Evolutionary conservation across 1,284 basidiomycete genomes (phyloP), one percentile per base, ranked within the genome.

Genomic region (Austropuccinia psidii): DNA sequence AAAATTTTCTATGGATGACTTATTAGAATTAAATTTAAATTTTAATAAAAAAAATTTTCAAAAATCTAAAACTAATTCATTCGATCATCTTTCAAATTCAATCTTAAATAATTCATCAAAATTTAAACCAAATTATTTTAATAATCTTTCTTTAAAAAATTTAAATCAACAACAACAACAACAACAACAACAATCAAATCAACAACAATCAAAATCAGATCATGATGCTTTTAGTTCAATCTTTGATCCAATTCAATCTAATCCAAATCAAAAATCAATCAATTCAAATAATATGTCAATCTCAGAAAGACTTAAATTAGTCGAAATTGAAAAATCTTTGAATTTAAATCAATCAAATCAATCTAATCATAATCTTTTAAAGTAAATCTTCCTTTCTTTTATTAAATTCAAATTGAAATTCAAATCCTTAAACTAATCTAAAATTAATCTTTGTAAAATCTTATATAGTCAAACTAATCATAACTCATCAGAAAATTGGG

Each of bases 221-320:
- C 35, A 60, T 24, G 67, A 70, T 60, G 67, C 67, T 43, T 70
- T 70, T 35, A 60, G 57, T 47, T 70, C 67, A 27, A 41, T 70
- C 43, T 70, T 70, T n/a, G 67, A 43, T 29, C 39, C 45, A 21
- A 31, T 29, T 43, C 31, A 54, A 17, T 31, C 50, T 31, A 58
- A 47, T 41, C 11, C 52, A 45, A 49, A 29, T 57, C 62, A 57
- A 29, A 68, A 54, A 21, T 33, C 66, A 13, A 52, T 21, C 52
- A 33, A 35, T 39, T 41, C 54, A 29, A 31, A 27, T 2, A 54
- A 21, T 15, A 68, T 68, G 66, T 55, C 66, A 6, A 68, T 68
- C 17, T 52, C 66, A 21, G 37, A 68, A 52, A 55, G 66, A 45
- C 39, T 68, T 11, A 52, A 68, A 31, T 49, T 37, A 19, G 66